Base-by-base conservation (phyloP, 805 yeast genomes). In the Saturnispora sanitii region DNA sequence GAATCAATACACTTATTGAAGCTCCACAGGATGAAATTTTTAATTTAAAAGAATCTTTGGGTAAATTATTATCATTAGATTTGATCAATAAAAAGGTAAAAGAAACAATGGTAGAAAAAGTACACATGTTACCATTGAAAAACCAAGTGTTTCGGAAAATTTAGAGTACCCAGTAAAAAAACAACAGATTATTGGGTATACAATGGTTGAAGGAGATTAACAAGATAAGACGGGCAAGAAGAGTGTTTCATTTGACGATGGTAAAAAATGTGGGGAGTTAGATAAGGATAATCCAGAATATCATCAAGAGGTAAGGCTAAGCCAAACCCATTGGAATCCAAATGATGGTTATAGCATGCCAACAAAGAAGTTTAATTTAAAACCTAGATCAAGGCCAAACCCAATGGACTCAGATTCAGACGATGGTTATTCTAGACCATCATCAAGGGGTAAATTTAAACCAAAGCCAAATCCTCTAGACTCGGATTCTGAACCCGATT, bases 1-100 rank as follows among this genome's bases (percentile, higher is more conserved):
- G 94, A 41, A 62, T 90, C 20, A 82, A 77, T 28, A 72, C 76
- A 1, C 73, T 88, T 8, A 68, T 81, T n/a, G 70, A 68, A 30
- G 75, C 76, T 38, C 95, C 88, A 57, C 67, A 69, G 19, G 59
- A 61, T 3, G 56, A 77, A 22, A 62, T 80, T 25, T 39, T 46
- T 13, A 53, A 51, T 6, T 60, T 74, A 40, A 70, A 73, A 54
- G 60, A 67, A 47, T 49, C 65, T 40, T 60, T 75, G 66, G 48
- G 62, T 39, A 54, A 62, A n/a, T 52, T 58, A 34, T 46, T 80
- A 59, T 81, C 71, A 51, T 58, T 64, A 41, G 42, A 64, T 67
- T 25, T 65, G 61, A 43, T 66, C 58, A 53, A 65, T 64, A 52
- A 71, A 28, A 61, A 65, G n/a, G 72, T 48, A 56, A 55, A 50